Evolutionary conservation across 371 early-diverging fungal species (phyloP).

Genomic region (Actinomucor elegans): DNA sequence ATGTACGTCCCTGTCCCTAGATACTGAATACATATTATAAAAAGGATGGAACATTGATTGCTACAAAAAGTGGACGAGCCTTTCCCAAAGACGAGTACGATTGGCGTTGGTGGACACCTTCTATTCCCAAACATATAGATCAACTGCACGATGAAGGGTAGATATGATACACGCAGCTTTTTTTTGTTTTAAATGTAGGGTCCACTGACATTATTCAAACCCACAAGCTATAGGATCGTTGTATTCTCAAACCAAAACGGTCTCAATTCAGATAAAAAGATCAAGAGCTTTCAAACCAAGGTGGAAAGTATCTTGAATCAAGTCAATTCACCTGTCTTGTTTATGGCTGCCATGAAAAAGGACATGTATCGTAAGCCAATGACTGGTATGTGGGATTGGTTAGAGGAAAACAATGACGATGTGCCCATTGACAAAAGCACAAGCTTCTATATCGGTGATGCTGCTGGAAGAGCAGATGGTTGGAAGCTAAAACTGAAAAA

Average conservation of each 20-base stretch:
- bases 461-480: constrained; percentile 76
- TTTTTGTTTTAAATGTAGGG: background rate
- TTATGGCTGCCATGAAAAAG: constrained; percentile 66
- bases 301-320: constrained; percentile 42
- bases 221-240: constrained; percentile 64
- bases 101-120: constrained; percentile 73
- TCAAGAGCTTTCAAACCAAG: constrained; percentile 55
- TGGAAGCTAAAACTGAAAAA: constrained; percentile 61
- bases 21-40: too few relatives aligned
- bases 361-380: constrained; percentile 83
- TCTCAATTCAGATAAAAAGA: constrained; percentile 37
- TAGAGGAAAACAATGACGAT: constrained; percentile 41
- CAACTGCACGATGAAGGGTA: constrained; percentile 64
- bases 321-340: constrained; percentile 52
- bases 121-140: constrained; percentile 55
- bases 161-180: too few relatives aligned
- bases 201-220: too few relatives aligned
- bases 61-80: constrained; percentile 60
- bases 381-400: constrained; percentile 81
- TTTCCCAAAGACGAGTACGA: constrained; percentile 72
- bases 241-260: constrained; percentile 78
- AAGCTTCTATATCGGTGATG: constrained; percentile 90
- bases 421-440: constrained; percentile 41
- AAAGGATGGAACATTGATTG: constrained; percentile 78
- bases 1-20: too few relatives aligned